Percentiles rank a stretch among this genome's conserved stretches.
These are phyloP conservation scores for Podospora bellae-mahoneyi DNA, from an alignment of 495 filamentous ascomycete species.

Conservation along the genomic window DNA sequence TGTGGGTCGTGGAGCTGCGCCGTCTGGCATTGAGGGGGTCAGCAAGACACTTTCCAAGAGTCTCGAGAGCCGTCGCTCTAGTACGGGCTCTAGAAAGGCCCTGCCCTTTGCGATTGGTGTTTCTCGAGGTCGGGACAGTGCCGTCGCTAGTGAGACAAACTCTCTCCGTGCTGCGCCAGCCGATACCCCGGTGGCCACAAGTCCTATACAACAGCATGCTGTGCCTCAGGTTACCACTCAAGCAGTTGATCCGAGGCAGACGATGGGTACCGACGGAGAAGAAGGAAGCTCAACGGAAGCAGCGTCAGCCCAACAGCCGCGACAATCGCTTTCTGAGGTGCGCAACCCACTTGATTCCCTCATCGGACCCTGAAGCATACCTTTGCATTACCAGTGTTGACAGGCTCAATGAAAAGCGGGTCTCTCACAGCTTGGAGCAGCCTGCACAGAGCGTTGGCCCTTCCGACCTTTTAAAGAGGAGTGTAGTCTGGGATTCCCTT, in stretches of 20 bases:
- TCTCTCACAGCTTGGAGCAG: constrained; percentile 21
- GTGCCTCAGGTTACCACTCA: constrained; percentile 11
- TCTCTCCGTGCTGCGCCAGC: constrained; percentile 41
- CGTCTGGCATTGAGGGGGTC: constrained; percentile 61
- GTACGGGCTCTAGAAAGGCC: constrained; percentile 72
- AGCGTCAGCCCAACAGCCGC: constrained; percentile 16
- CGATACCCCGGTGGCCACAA: constrained; percentile 37
- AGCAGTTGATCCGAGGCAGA: constrained; percentile 1
- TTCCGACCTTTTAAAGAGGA: constrained; percentile 39
- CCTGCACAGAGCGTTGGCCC: constrained; percentile 34
- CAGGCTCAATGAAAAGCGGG: constrained; percentile 21
- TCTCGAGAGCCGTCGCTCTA: constrained; percentile 85
- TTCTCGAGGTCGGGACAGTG: constrained; percentile 40
- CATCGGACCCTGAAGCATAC: constrained; percentile 28
- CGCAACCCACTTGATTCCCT: constrained; percentile 34
- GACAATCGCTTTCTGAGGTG: constrained; percentile 31
- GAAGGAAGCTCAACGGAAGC: constrained; percentile 11
- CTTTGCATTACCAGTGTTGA: constrained; percentile 19
- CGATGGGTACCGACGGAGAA: not conserved
- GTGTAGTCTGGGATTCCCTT: constrained; percentile 53
- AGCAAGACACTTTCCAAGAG: constrained; percentile 78
- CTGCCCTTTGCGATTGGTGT: constrained; percentile 43
- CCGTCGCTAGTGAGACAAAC: constrained; percentile 50
- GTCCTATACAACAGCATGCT: constrained; percentile 34
- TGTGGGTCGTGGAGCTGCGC: constrained; percentile 32